These are phyloP conservation scores for Biscogniauxia mediterranea DNA, from an alignment of 2,329 filamentous ascomycete species.

Conservation along the genomic window DNA sequence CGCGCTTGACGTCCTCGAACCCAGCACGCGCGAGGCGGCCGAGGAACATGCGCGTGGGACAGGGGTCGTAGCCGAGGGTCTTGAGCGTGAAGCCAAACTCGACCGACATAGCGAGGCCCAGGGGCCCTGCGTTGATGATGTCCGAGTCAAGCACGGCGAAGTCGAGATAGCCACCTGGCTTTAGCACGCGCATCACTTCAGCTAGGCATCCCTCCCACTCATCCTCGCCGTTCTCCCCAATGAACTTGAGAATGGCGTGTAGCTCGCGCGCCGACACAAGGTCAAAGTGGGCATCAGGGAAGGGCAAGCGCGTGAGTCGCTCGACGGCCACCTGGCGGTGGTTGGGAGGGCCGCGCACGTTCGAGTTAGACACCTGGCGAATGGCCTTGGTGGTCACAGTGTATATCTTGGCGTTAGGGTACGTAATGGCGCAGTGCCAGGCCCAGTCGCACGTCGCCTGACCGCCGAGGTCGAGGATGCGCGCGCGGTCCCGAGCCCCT, in stretches of 20 bases:
- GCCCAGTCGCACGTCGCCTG: conserved; percentile 89
- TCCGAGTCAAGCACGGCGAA: conserved; percentile 89
- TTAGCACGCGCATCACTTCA: conserved; percentile 88
- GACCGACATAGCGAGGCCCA: conserved; percentile 78
- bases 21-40: conserved; percentile 70
- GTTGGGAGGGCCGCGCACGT: conserved; percentile 80
- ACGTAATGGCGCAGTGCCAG: conserved; percentile 86
- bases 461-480: conserved; percentile 84
- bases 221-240: conserved; percentile 66
- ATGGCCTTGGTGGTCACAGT: conserved; percentile 77
- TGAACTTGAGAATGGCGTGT: conserved; percentile 77
- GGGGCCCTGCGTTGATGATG: conserved; percentile 78
- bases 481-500: conserved; percentile 50
- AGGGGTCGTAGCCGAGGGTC: conserved; percentile 85
- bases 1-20: conserved; percentile 77
- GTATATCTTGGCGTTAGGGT: conserved; percentile 81
- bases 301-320: conserved; percentile 77
- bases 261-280: conserved; percentile 87
- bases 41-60: conserved; percentile 79
- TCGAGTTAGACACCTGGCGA: conserved; percentile 68
- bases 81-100: conserved; percentile 91
- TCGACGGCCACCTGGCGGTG: conserved; percentile 80
- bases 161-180: conserved; percentile 89
- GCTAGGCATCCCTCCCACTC: conserved; percentile 84
- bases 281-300: conserved; percentile 83